Evolutionary conservation across 176 grass and related monocot species (phyloP), one percentile per base, ranked within the genome.

Genomic region (Chrysopogon serrulatus): DNA sequence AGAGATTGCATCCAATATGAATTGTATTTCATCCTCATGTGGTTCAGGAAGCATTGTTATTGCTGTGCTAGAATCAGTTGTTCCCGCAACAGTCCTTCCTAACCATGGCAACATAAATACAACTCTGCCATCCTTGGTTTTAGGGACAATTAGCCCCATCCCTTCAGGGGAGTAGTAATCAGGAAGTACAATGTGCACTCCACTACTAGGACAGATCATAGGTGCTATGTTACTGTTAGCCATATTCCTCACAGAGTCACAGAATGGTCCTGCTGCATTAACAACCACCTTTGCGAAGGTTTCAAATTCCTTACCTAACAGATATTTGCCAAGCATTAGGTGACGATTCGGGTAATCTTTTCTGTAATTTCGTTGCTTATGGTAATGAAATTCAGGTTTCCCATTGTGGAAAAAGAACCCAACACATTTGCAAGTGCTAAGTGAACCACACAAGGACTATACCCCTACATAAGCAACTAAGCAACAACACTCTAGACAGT

Each of bases 11-110:
- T 98, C 96, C 83, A 98, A 74, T 86, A 98, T 95, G 68, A 98
- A 98, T 24, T 94, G 93, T 88, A 98, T 98, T 87, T 98, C 96
- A 88, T 98, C 96, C 84, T 98, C 96, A 87, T 98, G 91, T 35
- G 96, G 96, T 86, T 95, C 96, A 86, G 96, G 96, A 77, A 95
- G 87, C 93, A 95, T 95, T 82, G 92, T 95, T 76, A 98, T 93
- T 79, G 70, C 36, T 30, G 91, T 93, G 39, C 54, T 94, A 39
- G 93, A 95, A 88, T 95, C 93, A 87, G 93, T 98, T 71, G 91
- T 94, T 60, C 96, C 93, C 5, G 91, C 89, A 76, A 98, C 70
- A 0, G 96, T 95, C 87, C 90, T 92, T 84, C 93, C 96, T 77
- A 95, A 88, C 96, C 96, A 98, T 31, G 96, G 96, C 48, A 98